phyloP scores from a whole-genome alignment of 306 rosid genomes.

The Senna tora region DNA sequence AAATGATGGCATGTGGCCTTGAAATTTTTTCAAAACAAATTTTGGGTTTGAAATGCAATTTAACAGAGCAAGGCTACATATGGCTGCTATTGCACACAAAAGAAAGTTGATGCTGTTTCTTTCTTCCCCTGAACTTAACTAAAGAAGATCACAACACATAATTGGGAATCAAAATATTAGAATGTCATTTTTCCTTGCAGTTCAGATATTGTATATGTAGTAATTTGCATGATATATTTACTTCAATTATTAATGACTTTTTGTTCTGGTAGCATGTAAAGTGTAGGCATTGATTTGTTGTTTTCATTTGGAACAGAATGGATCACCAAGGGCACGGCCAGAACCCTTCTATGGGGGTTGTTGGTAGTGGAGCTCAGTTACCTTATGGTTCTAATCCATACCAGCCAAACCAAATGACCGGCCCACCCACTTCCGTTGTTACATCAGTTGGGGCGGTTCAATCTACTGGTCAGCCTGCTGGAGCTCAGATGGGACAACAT shows the following conservation, averaged over 20 bases:
- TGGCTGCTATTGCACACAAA: not conserved
- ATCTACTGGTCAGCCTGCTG: constrained; percentile 52
- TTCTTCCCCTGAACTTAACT: not conserved
- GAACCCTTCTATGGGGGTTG: constrained; percentile 48
- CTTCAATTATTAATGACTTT: not conserved
- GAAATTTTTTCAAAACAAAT: not conserved
- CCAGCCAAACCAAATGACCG: constrained; percentile 46
- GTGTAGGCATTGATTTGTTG: constrained; percentile 25
- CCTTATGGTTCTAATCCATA: constrained; percentile 49
- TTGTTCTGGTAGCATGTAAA: not conserved
- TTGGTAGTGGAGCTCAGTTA: constrained; percentile 47
- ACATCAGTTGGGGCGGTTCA: constrained; percentile 44
- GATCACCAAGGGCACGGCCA: constrained; percentile 48
- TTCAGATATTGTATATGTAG: not conserved
- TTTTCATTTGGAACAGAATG: constrained; percentile 34
- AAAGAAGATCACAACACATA: not conserved
- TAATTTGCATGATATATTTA: not conserved
- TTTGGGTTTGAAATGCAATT: not conserved
- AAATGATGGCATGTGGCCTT: not conserved
- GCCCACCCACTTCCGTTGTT: constrained; percentile 40
- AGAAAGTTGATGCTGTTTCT: not conserved
- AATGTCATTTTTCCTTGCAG: not conserved
- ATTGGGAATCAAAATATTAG: not conserved
- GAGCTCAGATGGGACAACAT: constrained; percentile 63
- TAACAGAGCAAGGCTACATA: not conserved